Base-by-base conservation (phyloP, 169 alveolate genomes). In the Plasmodium yoelii region DNA sequence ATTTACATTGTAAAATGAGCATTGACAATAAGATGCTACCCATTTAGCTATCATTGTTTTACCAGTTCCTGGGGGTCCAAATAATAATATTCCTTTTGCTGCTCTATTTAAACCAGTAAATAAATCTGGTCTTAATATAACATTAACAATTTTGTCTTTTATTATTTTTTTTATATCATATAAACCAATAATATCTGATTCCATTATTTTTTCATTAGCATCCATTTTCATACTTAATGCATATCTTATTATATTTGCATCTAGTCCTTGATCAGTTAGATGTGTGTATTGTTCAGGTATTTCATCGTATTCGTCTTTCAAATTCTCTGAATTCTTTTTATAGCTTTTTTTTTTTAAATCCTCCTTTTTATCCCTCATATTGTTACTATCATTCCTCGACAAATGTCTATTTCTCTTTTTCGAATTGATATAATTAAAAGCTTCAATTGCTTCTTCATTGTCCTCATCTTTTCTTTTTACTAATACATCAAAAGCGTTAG, bases 1-100 rank as follows among this genome's bases (percentile, higher is more conserved):
- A 51, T 97, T 94, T 24, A 98, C 97, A 71, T 97, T 98, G 77
- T 96, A 97, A 71, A 97, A 97, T 6, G 97, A 94, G 26, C 98
- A 97, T 47, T 93, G 93, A 73, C 98, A 95, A 69, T 93, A 97
- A 44, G 97, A 94, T 24, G 99, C 99, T 18, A 97, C 95, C 98
- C 98, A 95, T 63, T 95, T 95, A n/a, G 98, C 97, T 51, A 95
- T 88, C 87, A 96, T 95, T 10, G 97, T 95, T 93, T 95, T 95
- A 8, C 97, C 97, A 9, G 97, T 95, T 0, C 98, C 98, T 19
- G 98, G 98, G 1, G 98, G 98, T 8, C 98, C 98, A 63, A 95
- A 95, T 3, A 95, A 77, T 55, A 95, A 84, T 61, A 95, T 94
- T 46, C 98, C 98, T 24, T 95, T 94, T 1, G 98, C 97, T 10